A percentile compares a stretch with the other conserved stretches of the same genome.
These are phyloP conservation scores for Volvariella volvacea DNA, from an alignment of 1,284 basidiomycete genomes.

Conservation along the genomic window DNA sequence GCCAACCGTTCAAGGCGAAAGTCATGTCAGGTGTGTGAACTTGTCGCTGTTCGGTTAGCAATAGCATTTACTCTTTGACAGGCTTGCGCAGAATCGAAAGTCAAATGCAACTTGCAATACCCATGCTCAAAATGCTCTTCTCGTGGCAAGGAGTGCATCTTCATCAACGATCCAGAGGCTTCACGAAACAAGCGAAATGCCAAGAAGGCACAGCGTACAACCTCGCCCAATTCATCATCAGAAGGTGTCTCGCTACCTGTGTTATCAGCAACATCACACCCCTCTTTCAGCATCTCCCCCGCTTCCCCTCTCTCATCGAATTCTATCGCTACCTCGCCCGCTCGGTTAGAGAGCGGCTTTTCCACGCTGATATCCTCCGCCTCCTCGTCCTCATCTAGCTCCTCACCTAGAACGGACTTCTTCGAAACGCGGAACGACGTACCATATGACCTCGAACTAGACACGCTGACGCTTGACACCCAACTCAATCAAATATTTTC, in stretches of 20 bases:
- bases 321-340: slow-evolving; percentile 8
- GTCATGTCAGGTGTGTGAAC: slow-evolving; percentile 31
- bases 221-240: slow-evolving; percentile 11
- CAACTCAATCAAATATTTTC: slow-evolving; percentile 19
- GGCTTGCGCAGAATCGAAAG: slow-evolving; percentile 64
- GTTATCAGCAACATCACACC: slow-evolving; percentile 12
- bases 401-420: slow-evolving; percentile 27
- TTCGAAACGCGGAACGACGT: slow-evolving; percentile 21
- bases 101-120: slow-evolving; percentile 61
- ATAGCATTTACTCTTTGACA: slow-evolving; percentile 24
- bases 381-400: slow-evolving; percentile 23
- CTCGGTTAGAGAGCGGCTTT: slow-evolving; percentile 9
- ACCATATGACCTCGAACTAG: slow-evolving; percentile 21
- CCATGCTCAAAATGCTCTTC: slow-evolving; percentile 60
- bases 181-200: slow-evolving; percentile 29
- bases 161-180: slow-evolving; percentile 40
- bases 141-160: slow-evolving; percentile 55
- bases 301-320: slow-evolving; percentile 6
- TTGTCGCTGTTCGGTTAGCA: neutral
- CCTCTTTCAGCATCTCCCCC: slow-evolving; percentile 4
- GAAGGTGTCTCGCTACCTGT: slow-evolving; percentile 16
- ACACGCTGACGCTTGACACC: slow-evolving; percentile 21
- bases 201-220: slow-evolving; percentile 17
- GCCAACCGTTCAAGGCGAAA: slow-evolving; percentile 40
- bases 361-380: slow-evolving; percentile 17